These are phyloP conservation scores for Polygonum aviculare DNA, from an alignment of 148 eudicot species.

Conservation along the genomic window DNA sequence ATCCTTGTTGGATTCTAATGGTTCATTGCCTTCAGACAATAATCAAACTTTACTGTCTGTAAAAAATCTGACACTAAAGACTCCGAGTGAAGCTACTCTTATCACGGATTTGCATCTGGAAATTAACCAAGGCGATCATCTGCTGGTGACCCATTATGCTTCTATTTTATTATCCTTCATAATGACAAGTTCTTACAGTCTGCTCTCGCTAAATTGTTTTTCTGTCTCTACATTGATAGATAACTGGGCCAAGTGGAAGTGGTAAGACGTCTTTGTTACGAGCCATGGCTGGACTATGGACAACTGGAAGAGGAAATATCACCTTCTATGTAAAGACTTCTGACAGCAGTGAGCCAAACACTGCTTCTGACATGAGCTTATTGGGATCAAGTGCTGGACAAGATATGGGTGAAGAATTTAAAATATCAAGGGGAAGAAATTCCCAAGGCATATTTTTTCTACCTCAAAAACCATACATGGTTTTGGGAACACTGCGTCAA, in stretches of 20 bases:
- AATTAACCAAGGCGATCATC: conserved; percentile 62
- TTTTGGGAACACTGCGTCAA: conserved; percentile 91
- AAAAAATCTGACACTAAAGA: conserved; percentile 66
- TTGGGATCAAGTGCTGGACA: conserved; percentile 12
- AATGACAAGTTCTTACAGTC: conserved; percentile 7
- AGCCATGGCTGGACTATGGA: conserved; percentile 98
- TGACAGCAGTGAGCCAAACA: conserved; percentile 16
- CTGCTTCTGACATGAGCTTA: conserved; percentile 17
- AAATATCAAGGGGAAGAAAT: conserved; percentile 26
- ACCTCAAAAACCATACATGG: conserved; percentile 97
- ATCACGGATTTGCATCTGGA: conserved; percentile 59
- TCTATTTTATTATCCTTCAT: conserved; percentile 10
- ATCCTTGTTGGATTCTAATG: conserved; percentile 36
- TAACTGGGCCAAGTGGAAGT: conserved; percentile 92
- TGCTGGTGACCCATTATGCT: conserved; percentile 45
- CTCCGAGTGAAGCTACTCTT: conserved; percentile 64
- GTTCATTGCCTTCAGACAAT: conserved; percentile 25
- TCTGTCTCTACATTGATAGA: conserved; percentile 32
- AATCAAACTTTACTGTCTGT: conserved; percentile 41
- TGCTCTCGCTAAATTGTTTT: conserved; percentile 10
- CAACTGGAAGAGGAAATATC: conserved; percentile 69
- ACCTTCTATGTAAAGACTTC: conserved; percentile 41
- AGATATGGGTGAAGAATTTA: conserved; percentile 20
- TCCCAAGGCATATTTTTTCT: conserved; percentile 74
- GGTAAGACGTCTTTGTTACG: conserved; percentile 94